Percentiles rank a stretch among this genome's conserved stretches.
phyloP scores from a whole-genome alignment of 2,329 filamentous ascomycete species.

The Talaromyces pinophilus region DNA sequence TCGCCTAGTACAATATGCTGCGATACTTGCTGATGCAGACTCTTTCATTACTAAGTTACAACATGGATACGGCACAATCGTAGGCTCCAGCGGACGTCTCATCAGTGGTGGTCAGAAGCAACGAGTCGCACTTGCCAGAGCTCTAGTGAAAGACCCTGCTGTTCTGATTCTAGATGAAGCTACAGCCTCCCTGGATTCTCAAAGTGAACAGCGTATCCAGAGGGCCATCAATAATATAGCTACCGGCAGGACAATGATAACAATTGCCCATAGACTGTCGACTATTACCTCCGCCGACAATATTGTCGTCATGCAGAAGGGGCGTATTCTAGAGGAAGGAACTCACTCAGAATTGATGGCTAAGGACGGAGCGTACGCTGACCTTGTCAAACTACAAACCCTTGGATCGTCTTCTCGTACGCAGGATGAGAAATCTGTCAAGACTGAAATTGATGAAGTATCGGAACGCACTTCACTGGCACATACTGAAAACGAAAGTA shows the following conservation, averaged over 20 bases:
- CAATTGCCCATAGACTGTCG: conserved; percentile 90
- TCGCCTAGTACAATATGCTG: conserved; percentile 33
- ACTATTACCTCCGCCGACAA: conserved; percentile 94
- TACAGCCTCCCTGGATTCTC: conserved; percentile 91
- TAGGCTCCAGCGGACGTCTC: conserved; percentile 88
- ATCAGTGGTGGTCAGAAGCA: conserved; percentile 96
- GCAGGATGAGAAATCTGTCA: not conserved
- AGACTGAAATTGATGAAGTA: not conserved
- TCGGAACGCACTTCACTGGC: not conserved
- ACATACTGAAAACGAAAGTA: not conserved
- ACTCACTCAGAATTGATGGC: conserved; percentile 78
- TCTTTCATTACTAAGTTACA: conserved; percentile 56
- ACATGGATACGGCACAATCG: conserved; percentile 87
- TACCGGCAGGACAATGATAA: conserved; percentile 85
- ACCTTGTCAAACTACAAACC: conserved; percentile 53
- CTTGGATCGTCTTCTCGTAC: conserved; percentile 8
- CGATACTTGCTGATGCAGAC: conserved; percentile 31
- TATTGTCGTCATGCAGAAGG: conserved; percentile 87
- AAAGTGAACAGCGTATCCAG: conserved; percentile 91
- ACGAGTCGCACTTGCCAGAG: conserved; percentile 89
- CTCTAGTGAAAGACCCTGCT: conserved; percentile 87
- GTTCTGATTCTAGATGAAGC: conserved; percentile 93
- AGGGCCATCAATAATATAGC: conserved; percentile 84
- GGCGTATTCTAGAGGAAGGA: conserved; percentile 85
- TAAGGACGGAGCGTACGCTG: conserved; percentile 67